These are phyloP conservation scores for Moesziomyces sp. DNA, from an alignment of 1,284 basidiomycete genomes.

Conservation along the genomic window DNA sequence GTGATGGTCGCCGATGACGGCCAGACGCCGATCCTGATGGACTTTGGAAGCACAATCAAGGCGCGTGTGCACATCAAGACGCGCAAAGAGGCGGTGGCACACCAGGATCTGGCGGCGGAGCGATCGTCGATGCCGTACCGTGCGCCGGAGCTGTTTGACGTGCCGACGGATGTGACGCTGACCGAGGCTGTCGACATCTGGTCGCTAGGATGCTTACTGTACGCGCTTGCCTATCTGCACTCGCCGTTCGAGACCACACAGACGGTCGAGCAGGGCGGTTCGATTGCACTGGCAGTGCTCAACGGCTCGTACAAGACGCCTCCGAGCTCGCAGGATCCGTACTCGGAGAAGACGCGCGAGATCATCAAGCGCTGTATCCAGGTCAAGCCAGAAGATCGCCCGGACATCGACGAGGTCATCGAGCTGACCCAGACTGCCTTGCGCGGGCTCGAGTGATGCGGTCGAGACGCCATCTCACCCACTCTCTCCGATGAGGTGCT, in stretches of 20 bases:
- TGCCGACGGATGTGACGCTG: conserved; percentile 63
- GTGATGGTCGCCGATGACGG: conserved; percentile 95
- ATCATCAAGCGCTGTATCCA: conserved; percentile 61
- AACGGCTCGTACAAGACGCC: conserved; percentile 66
- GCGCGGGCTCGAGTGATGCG: conserved; percentile 31
- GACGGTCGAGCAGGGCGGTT: conserved; percentile 66
- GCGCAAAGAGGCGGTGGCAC: conserved; percentile 78
- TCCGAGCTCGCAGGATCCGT: conserved; percentile 42
- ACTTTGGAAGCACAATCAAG: conserved; percentile 89
- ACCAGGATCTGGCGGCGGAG: conserved; percentile 66
- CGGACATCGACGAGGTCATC: conserved; percentile 60
- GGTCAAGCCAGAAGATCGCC: conserved; percentile 56
- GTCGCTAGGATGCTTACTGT: conserved; percentile 66
- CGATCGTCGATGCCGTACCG: conserved; percentile 67
- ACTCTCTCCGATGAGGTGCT: neutral
- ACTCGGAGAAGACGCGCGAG: conserved; percentile 58
- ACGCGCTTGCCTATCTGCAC: conserved; percentile 65
- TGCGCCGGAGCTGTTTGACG: conserved; percentile 67
- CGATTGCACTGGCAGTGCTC: conserved; percentile 65
- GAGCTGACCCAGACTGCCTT: conserved; percentile 48
- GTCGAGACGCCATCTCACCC: too few species aligned
- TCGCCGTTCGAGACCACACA: conserved; percentile 68
- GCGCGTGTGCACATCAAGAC: conserved; percentile 82
- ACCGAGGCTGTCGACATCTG: conserved; percentile 67
- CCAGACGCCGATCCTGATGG: conserved; percentile 83